Conservation (phyloP, 306 rosid species). For the Prunus mira region DNA sequence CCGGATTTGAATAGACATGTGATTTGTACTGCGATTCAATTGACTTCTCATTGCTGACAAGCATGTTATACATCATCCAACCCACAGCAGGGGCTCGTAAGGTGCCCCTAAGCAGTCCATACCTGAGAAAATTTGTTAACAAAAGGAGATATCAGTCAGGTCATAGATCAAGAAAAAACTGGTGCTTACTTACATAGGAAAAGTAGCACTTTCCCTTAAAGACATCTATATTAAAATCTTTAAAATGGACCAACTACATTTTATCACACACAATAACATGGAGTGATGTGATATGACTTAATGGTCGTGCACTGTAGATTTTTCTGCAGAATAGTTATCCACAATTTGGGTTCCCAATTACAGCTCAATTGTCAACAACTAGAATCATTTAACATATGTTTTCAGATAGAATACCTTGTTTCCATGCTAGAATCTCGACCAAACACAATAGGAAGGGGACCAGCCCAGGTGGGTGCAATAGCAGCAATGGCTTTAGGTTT, state of each 20-base stretch:
- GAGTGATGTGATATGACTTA: background rate
- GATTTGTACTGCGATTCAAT: conserved; percentile 92
- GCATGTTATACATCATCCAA: conserved; percentile 96
- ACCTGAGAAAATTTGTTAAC: conserved; percentile 44
- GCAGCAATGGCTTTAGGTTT: conserved; percentile 86
- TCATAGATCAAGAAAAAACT: conserved; percentile 6
- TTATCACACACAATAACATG: background rate
- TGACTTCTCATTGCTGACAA: conserved; percentile 86
- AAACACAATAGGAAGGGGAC: conserved; percentile 95
- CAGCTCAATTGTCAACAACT: background rate
- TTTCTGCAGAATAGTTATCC: background rate
- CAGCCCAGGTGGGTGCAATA: conserved; percentile 95
- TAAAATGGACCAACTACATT: conserved; percentile 1
- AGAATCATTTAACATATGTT: background rate
- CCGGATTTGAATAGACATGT: conserved; percentile 84
- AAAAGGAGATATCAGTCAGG: conserved; percentile 15
- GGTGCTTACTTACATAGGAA: background rate
- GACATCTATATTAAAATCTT: background rate
- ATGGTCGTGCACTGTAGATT: conserved; percentile 1
- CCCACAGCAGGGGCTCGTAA: conserved; percentile 94
- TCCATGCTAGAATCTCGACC: conserved; percentile 96
- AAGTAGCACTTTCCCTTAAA: background rate
- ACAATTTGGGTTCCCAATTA: conserved; percentile 1
- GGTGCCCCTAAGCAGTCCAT: conserved; percentile 83
- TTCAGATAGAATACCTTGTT: conserved; percentile 52